Evolutionary conservation across 139 green algal species (phyloP).

Genomic region (Spirogloea muscicola): DNA sequence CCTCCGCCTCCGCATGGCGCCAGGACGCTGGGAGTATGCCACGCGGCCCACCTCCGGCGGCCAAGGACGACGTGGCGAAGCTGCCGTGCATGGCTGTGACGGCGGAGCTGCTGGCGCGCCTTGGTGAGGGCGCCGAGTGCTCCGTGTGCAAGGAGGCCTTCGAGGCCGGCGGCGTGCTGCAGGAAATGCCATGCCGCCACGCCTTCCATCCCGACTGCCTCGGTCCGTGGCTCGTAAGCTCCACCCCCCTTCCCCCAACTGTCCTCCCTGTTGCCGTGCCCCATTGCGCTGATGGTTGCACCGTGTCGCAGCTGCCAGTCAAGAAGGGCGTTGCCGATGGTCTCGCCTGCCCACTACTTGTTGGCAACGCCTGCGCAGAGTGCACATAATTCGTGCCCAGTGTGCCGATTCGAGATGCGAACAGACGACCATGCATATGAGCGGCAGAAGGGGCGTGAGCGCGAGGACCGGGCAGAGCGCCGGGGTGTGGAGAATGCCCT

Average conservation of each 20-base stretch:
- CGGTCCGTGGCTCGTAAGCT: constrained; percentile 44
- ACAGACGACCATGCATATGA: constrained; percentile 63
- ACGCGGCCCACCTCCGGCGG: constrained; percentile 10
- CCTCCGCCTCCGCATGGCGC: too few relatives aligned
- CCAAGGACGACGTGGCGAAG: constrained; percentile 16
- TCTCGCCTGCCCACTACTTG: too few relatives aligned
- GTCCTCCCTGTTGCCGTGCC: too few relatives aligned
- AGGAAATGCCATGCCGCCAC: constrained; percentile 58
- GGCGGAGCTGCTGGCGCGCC: constrained; percentile 6
- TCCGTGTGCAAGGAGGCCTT: constrained; percentile 56
- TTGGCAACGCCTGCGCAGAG: too few relatives aligned
- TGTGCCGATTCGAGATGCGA: constrained; percentile 58
- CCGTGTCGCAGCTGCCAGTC: too few relatives aligned
- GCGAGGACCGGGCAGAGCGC: constrained; percentile 56
- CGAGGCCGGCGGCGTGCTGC: constrained; percentile 59
- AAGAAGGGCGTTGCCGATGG: too few relatives aligned
- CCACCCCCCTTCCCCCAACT: too few relatives aligned
- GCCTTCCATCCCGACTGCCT: constrained; percentile 71
- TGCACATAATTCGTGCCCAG: constrained; percentile 71
- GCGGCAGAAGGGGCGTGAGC: constrained; percentile 62
- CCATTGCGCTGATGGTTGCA: too few relatives aligned
- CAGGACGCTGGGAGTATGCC: too few relatives aligned
- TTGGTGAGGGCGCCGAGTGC: constrained; percentile 26
- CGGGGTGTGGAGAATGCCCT: constrained; percentile 66
- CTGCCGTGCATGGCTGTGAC: constrained; percentile 9